Percentiles rank a stretch among this genome's conserved stretches.
Evolutionary conservation across 139 green algal species (phyloP).

Genomic region (Nannochloris sp.): DNA sequence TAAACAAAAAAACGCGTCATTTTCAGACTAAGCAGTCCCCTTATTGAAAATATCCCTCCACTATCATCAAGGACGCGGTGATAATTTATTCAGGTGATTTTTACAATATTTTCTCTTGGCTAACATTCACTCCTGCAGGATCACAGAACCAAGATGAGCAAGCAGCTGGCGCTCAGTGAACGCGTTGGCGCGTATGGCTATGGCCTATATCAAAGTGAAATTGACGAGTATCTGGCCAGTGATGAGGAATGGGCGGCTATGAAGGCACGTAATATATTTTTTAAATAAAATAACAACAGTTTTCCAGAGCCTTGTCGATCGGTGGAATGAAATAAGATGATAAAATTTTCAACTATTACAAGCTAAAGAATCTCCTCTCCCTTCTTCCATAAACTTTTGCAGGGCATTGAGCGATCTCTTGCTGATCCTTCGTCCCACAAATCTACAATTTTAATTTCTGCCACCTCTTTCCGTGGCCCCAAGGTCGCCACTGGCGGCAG

Average conservation of each 20-base stretch:
- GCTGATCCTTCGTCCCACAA: neutral
- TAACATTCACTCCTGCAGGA: too few species aligned
- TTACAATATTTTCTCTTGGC: too few species aligned
- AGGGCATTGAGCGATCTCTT: neutral
- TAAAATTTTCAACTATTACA: neutral
- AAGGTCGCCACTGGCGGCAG: neutral
- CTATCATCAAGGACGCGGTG: too few species aligned
- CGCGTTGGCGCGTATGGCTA: neutral
- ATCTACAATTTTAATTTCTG: neutral
- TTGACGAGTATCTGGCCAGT: slow-evolving; percentile 22
- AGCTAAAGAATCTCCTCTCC: neutral
- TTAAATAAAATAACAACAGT: too few species aligned
- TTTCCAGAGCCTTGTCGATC: too few species aligned
- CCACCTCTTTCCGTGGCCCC: neutral
- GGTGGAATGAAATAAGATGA: too few species aligned
- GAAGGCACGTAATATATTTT: neutral
- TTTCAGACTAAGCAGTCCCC: too few species aligned
- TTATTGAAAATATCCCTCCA: too few species aligned
- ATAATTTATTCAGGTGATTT: too few species aligned
- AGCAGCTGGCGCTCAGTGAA: neutral
- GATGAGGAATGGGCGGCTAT: neutral
- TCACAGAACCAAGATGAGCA: neutral
- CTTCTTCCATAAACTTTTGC: neutral
- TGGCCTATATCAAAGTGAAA: slow-evolving; percentile 7
- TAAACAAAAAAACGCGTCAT: too few species aligned